These are phyloP conservation scores for Vaccinium vitisidaea DNA, from an alignment of 148 eudicot species.

Conservation along the genomic window DNA sequence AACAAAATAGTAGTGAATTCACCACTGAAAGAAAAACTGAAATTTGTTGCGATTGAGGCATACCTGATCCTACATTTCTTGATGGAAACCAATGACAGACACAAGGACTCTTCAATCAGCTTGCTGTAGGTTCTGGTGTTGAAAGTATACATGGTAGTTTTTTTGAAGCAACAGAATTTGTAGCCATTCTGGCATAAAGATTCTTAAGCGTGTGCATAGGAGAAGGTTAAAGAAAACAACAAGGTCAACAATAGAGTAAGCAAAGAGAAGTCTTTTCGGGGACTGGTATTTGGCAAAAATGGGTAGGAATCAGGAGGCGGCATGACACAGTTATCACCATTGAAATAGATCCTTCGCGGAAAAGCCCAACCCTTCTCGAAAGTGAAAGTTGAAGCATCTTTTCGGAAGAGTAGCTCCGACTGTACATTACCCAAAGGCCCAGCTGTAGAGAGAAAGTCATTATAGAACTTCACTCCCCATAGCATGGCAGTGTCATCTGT, in stretches of 20 bases:
- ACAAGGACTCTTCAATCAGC: slow-evolving; percentile 10
- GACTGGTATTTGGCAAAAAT: slow-evolving; percentile 44
- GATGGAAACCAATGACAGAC: neutral
- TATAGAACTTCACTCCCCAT: slow-evolving; percentile 61
- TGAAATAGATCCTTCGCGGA: slow-evolving; percentile 62
- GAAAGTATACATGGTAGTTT: neutral
- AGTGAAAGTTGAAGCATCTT: slow-evolving; percentile 48
- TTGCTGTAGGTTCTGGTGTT: slow-evolving; percentile 12
- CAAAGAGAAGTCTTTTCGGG: slow-evolving; percentile 19
- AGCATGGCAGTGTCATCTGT: slow-evolving; percentile 74
- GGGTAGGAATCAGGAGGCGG: slow-evolving; percentile 69
- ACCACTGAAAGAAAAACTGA: slow-evolving; percentile 5
- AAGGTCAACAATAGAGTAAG: slow-evolving; percentile 25
- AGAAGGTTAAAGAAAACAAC: slow-evolving; percentile 32
- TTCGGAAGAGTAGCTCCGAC: slow-evolving; percentile 55
- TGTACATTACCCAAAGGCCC: slow-evolving; percentile 60
- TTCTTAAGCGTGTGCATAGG: slow-evolving; percentile 25
- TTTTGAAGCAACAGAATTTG: neutral
- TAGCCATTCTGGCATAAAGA: neutral
- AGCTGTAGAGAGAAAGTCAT: slow-evolving; percentile 49
- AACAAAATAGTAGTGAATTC: slow-evolving; percentile 12
- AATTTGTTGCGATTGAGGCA: neutral
- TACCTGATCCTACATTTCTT: slow-evolving; percentile 1
- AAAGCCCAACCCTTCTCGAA: slow-evolving; percentile 71
- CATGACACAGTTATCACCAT: slow-evolving; percentile 70